Evolutionary conservation across 352 stramenopile genomes (phyloP).

Genomic region (Lagenidium sp.): DNA sequence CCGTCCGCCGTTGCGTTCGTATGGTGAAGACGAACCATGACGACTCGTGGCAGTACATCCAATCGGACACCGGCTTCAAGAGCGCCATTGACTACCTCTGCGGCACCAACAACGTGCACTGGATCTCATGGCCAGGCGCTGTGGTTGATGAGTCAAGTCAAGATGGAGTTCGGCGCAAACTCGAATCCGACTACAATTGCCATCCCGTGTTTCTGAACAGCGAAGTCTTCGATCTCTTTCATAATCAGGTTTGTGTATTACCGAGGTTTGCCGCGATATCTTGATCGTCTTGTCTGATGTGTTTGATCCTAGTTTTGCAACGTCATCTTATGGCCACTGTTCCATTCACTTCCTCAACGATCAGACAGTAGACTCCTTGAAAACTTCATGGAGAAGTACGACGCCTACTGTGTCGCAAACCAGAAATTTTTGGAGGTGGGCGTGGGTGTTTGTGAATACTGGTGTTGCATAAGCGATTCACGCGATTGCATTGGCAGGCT

Average conservation of each 20-base stretch:
- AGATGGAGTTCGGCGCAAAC: conserved; percentile 55
- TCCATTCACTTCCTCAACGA: conserved; percentile 83
- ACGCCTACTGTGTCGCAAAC: conserved; percentile 84
- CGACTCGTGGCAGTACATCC: conserved; percentile 69
- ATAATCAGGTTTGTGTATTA: conserved; percentile 40
- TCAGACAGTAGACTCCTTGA: conserved; percentile 58
- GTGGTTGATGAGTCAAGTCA: conserved; percentile 74
- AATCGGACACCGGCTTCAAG: conserved; percentile 52
- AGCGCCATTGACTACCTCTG: conserved; percentile 69
- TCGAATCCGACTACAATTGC: conserved; percentile 79
- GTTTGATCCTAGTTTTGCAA: conserved; percentile 68
- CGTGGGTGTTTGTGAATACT: too few species aligned
- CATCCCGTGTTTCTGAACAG: conserved; percentile 76
- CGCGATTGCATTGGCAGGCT: conserved; percentile 11
- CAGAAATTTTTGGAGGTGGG: conserved; percentile 79
- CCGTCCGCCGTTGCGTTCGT: conserved; percentile 55
- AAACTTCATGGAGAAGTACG: conserved; percentile 83
- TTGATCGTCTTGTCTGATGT: not conserved
- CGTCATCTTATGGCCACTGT: conserved; percentile 85
- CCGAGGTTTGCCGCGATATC: not conserved
- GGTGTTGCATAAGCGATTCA: conserved; percentile 1
- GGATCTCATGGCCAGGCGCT: conserved; percentile 85
- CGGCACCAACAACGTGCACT: conserved; percentile 78
- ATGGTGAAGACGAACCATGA: conserved; percentile 64
- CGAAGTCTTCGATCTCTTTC: conserved; percentile 77